Evolutionary conservation across 2,329 filamentous ascomycete genomes (phyloP).

Genomic region (Exutisphaerella laricina): DNA sequence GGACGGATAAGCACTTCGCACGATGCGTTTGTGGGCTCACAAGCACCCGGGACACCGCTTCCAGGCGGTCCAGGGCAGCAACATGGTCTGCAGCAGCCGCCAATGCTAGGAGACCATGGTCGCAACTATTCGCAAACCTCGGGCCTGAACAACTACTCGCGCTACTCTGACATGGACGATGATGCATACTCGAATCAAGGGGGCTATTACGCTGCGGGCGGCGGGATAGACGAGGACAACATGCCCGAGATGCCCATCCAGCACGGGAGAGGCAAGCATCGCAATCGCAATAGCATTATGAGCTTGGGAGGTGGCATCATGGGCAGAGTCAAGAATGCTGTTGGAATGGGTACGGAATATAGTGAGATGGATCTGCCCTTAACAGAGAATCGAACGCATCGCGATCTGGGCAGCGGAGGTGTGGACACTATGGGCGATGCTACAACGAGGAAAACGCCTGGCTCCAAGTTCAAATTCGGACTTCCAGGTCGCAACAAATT

Average conservation of each 20-base stretch:
- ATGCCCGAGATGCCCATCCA: conserved; percentile 47
- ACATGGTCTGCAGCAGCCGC: conserved; percentile 34
- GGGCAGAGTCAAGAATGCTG: conserved; percentile 79
- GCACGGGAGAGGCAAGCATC: conserved; percentile 39
- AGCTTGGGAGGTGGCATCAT: conserved; percentile 80
- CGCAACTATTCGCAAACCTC: conserved; percentile 67
- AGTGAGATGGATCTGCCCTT: conserved; percentile 98
- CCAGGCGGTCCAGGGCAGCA: conserved; percentile 41
- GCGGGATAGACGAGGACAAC: conserved; percentile 53
- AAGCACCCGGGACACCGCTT: conserved; percentile 40
- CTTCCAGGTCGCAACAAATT: conserved; percentile 69
- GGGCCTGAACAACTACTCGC: conserved; percentile 78
- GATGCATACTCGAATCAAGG: conserved; percentile 59
- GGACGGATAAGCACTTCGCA: conserved; percentile 84
- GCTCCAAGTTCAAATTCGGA: conserved; percentile 83
- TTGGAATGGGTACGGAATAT: conserved; percentile 81
- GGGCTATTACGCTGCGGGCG: conserved; percentile 61
- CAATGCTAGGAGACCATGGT: conserved; percentile 35
- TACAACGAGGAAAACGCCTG: conserved; percentile 52
- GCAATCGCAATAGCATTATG: conserved; percentile 80
- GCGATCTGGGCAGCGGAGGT: conserved; percentile 12
- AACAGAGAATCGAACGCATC: conserved; percentile 62
- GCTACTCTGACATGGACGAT: conserved; percentile 84
- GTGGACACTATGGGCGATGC: conserved; percentile 11
- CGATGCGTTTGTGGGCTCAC: conserved; percentile 78